These are phyloP conservation scores for Candida pseudofarinosa DNA, from an alignment of 805 yeast genomes.

Conservation along the genomic window DNA sequence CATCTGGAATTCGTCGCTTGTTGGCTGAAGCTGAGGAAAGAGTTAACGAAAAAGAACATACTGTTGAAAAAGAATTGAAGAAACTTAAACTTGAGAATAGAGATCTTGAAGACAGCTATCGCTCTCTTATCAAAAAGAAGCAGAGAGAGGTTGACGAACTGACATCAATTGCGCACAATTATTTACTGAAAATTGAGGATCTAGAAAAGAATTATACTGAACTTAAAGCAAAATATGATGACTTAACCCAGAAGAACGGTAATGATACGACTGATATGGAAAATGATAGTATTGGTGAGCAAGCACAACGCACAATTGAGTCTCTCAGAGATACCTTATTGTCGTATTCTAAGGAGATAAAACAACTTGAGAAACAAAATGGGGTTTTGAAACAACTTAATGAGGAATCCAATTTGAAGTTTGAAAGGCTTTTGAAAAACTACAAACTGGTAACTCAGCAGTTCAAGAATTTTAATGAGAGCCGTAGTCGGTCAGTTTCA, in stretches of 20 bases:
- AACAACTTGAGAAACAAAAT: conserved; percentile 54
- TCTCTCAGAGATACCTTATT: conserved; percentile 54
- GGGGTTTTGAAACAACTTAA: conserved; percentile 53
- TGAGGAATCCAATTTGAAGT: conserved; percentile 63
- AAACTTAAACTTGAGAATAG: conserved; percentile 58
- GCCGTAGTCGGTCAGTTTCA: neutral
- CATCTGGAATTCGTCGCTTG: conserved; percentile 64
- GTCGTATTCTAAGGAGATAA: conserved; percentile 45
- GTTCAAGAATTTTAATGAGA: conserved; percentile 41
- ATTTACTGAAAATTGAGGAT: conserved; percentile 37
- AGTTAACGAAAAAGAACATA: conserved; percentile 48
- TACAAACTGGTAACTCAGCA: conserved; percentile 63
- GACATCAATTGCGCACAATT: conserved; percentile 37
- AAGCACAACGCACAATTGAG: conserved; percentile 25
- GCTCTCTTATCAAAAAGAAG: conserved; percentile 47
- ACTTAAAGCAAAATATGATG: conserved; percentile 22
- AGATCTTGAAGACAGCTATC: conserved; percentile 51
- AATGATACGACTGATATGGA: conserved; percentile 8
- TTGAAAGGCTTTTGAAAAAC: conserved; percentile 66
- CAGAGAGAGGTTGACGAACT: conserved; percentile 65
- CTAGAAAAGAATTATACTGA: conserved; percentile 29
- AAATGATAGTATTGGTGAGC: conserved; percentile 18
- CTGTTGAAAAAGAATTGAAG: conserved; percentile 49
- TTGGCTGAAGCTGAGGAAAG: conserved; percentile 65
- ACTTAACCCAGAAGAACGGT: conserved; percentile 17